These are phyloP conservation scores for Aphanomyces astaci DNA, from an alignment of 352 stramenopile species.

Conservation along the genomic window DNA sequence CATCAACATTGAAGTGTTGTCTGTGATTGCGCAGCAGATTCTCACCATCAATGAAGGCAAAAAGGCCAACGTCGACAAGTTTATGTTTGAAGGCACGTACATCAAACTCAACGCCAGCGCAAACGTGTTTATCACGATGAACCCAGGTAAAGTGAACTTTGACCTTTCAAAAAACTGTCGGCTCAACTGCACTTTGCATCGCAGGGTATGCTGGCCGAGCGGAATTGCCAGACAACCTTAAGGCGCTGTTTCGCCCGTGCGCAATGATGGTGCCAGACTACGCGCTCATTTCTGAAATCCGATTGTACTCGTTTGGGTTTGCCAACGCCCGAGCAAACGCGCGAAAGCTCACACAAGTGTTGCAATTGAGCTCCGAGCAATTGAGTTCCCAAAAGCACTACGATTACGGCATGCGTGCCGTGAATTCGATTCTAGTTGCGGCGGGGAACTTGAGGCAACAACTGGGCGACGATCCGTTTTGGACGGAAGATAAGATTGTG, in stretches of 20 bases:
- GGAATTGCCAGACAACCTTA: slow-evolving; percentile 92
- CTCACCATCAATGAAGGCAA: slow-evolving; percentile 89
- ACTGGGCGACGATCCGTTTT: slow-evolving; percentile 81
- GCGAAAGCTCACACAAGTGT: slow-evolving; percentile 89
- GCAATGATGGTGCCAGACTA: slow-evolving; percentile 96
- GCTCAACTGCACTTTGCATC: too few species aligned
- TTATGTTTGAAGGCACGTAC: slow-evolving; percentile 91
- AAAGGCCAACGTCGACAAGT: slow-evolving; percentile 84
- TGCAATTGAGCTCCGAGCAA: slow-evolving; percentile 91
- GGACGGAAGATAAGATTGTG: slow-evolving; percentile 89
- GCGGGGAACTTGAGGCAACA: slow-evolving; percentile 86
- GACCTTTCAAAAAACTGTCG: too few species aligned
- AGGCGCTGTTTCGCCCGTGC: slow-evolving; percentile 89
- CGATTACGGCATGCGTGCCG: slow-evolving; percentile 93
- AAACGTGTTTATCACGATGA: slow-evolving; percentile 95
- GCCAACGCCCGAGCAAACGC: slow-evolving; percentile 81
- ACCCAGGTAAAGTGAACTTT: slow-evolving; percentile 66
- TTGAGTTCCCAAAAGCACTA: slow-evolving; percentile 93
- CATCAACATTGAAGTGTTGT: slow-evolving; percentile 93
- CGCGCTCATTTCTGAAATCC: slow-evolving; percentile 90
- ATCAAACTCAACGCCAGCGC: slow-evolving; percentile 89
- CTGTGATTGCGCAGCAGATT: slow-evolving; percentile 92
- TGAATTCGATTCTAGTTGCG: slow-evolving; percentile 92
- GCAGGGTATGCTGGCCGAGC: slow-evolving; percentile 92
- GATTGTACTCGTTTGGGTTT: slow-evolving; percentile 91